These are phyloP conservation scores for Raphanus raphanistrum DNA, from an alignment of 345 rosid species.

Conservation along the genomic window DNA sequence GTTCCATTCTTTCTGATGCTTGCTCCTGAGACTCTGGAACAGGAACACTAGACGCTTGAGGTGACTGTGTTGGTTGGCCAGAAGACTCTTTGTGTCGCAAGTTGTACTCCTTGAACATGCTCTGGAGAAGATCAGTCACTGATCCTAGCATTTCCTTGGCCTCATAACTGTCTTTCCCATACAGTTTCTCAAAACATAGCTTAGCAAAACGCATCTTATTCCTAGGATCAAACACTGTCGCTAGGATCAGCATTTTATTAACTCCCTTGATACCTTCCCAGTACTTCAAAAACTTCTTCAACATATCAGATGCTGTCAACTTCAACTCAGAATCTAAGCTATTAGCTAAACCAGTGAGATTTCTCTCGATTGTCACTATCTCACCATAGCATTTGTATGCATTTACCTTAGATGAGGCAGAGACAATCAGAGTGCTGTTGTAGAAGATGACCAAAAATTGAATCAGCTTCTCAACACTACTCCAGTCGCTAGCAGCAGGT, in stretches of 20 bases:
- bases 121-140: neutral
- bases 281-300: neutral
- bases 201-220: neutral
- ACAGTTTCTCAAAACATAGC: neutral
- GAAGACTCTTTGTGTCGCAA: neutral
- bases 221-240: neutral
- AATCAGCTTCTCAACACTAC: neutral
- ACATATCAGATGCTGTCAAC: neutral
- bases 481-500: neutral
- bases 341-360: neutral
- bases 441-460: too few species aligned
- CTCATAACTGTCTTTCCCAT: neutral
- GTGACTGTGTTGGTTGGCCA: neutral
- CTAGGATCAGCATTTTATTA: neutral
- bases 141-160: neutral
- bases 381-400: too few species aligned
- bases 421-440: too few species aligned
- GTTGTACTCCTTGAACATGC: neutral
- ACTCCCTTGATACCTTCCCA: too few species aligned
- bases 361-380: too few species aligned
- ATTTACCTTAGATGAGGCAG: too few species aligned
- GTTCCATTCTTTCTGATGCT: too few species aligned
- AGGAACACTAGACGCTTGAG: neutral
- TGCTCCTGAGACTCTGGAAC: neutral
- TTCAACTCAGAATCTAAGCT: neutral